Evolutionary conservation across 225 moss, liverwort and hornwort species (phyloP), one percentile per base, ranked within the genome.

Genomic region (Pseudoscleropodium purum): DNA sequence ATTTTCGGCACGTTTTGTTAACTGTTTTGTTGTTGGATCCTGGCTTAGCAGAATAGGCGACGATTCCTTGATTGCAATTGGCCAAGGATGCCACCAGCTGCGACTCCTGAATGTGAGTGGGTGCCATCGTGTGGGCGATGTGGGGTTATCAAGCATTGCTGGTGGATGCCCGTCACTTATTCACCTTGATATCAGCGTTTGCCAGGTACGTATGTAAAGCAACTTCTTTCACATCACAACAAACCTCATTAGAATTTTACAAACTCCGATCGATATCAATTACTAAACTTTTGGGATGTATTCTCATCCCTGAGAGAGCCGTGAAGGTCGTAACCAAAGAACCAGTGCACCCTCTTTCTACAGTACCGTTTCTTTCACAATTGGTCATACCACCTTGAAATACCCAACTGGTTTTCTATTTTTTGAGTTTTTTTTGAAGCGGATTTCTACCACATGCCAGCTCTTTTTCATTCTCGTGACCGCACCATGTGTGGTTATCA

Each of bases 21-120:
- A 88, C 76, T 79, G 37, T 82, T 85, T 68, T 81, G 60, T 11
- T n/a, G 65, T 60, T 79, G 79, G 65, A 65, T 84, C 67, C 70
- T 85, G 92, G 41, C 65, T 88, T 90, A 84, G 74, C 94, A 96
- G 95, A 91, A 93, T 95, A 87, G 95, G 95, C 59, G 95, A 96
- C 81, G 93, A 96, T 27, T 95, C 95, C n/a, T 91, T 96, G 67
- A 91, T 94, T 73, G 95, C 94, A 83, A 91, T 95, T 75, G 96
- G 96, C 56, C 92, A 95, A 90, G 95, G 95, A 59, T 96, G 96
- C 82, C 93, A 95, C 83, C 91, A 94, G 85, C 83, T 96, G 87
- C 92, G 90, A 73, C 92, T 94, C 67, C 74, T 96, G 90, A 96
- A 95, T 88, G 95, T 96, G 90, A 96, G 95, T 89, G 95, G 95